Evolutionary conservation across 1,284 basidiomycete species (phyloP), one percentile per base, ranked within the genome.

Genomic region (Leccinum olivaceoglutinosum): DNA sequence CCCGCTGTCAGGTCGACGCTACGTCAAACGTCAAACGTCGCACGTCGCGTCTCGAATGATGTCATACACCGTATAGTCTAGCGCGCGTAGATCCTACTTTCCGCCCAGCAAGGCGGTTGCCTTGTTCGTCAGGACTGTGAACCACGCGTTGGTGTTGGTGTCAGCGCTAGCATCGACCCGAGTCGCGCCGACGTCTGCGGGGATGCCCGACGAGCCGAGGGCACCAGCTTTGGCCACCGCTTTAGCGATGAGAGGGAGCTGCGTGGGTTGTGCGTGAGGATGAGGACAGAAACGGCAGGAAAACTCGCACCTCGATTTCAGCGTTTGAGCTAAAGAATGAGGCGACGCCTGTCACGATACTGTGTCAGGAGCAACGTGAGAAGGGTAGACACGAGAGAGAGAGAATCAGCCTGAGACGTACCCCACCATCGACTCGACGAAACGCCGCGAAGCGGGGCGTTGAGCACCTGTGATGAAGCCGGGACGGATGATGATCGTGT

Each of bases 401-500:
- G n/a, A n/a, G n/a, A n/a, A n/a, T n/a, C n/a, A n/a, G 2, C 10
- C 36, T 1, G 10, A 38, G 32, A 70, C 82, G 59, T 66, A 86
- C 85, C 73, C 70, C 3, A 75, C 56, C 5, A 83, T 63, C 1
- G 63, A 71, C 67, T 88, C 86, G 0, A 63, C 67, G 0, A 79
- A 12, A 18, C 46, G n/a, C 14, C 84, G 75, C 1, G 54, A 44
- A 2, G 85, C 79, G 2, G 70, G 29, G 7, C 84, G 74, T 11
- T 79, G 65, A 0, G 80, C 74, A 0, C 82, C 79, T 8, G 73
- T 75, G 5, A 93, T 74, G 29, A 81, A 67, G 0, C 73, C 85
- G 0, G 91, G 90, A 16, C 86, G 80, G 74, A 91, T 86, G 58
- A 91, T 73, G 66, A 92, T 84, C 0, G 85, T 85, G 57, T 91